A percentile compares a stretch with the other conserved stretches of the same genome.
Evolutionary conservation across 2,329 filamentous ascomycete species (phyloP).

Genomic region (Colletotrichum ledebouriae): DNA sequence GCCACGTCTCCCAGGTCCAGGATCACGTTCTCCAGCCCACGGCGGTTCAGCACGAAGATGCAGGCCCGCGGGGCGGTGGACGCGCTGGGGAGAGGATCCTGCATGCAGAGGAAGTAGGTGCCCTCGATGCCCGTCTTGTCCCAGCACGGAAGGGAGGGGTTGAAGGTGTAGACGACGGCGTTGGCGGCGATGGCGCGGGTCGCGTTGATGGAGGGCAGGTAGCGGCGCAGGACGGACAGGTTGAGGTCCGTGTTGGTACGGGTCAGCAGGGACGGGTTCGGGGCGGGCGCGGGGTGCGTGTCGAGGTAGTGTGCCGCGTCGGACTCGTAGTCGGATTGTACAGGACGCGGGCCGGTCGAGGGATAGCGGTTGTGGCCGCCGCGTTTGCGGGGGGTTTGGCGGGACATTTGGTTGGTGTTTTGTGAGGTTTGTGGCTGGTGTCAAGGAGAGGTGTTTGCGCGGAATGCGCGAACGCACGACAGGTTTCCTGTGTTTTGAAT

Average conservation of each 20-base stretch:
- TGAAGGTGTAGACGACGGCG: constrained; percentile 87
- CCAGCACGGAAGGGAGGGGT: constrained; percentile 75
- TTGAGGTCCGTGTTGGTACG: constrained; percentile 90
- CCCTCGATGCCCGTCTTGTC: constrained; percentile 90
- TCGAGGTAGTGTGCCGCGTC: constrained; percentile 68
- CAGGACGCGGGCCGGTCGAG: constrained; percentile 50
- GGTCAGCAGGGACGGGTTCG: constrained; percentile 66
- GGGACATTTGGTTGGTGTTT: constrained; percentile 55
- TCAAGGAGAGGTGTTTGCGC: no score
- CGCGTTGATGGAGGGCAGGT: constrained; percentile 78
- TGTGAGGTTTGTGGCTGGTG: background rate
- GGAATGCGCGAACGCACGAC: no score
- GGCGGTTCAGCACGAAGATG: constrained; percentile 81
- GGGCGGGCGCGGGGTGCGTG: constrained; percentile 53
- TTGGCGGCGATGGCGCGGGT: constrained; percentile 88
- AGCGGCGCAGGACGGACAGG: constrained; percentile 83
- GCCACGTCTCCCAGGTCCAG: constrained; percentile 72
- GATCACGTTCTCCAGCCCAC: constrained; percentile 78
- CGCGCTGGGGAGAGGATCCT: constrained; percentile 58
- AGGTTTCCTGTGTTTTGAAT: no score
- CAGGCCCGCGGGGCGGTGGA: constrained; percentile 59
- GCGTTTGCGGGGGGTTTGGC: constrained; percentile 57
- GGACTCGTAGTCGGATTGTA: constrained; percentile 74
- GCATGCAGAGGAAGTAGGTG: constrained; percentile 87
- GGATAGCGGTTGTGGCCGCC: constrained; percentile 56